Evolutionary conservation across 495 filamentous ascomycete genomes (phyloP).

Genomic region (Cercophora samala): DNA sequence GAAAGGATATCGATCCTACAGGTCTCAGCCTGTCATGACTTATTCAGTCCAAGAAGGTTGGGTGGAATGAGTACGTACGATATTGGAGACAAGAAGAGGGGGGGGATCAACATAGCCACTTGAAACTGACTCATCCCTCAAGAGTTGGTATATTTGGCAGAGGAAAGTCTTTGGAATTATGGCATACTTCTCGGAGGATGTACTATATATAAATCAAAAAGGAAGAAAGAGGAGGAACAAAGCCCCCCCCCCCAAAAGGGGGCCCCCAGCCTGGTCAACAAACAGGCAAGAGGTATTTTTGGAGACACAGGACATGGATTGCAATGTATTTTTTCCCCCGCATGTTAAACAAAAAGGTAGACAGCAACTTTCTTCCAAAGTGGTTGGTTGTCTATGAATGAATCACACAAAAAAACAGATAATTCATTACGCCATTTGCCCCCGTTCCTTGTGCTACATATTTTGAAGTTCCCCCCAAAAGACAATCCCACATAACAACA

Average conservation of each 20-base stretch:
- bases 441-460: background rate
- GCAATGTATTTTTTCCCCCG: background rate
- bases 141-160: no score
- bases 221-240: background rate
- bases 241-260: background rate
- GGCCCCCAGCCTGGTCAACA: background rate
- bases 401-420: conserved; percentile 9
- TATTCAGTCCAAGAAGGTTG: no score
- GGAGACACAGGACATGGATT: conserved; percentile 4
- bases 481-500: background rate
- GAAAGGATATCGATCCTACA: background rate
- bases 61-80: no score
- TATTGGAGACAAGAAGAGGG: background rate
- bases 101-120: background rate
- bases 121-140: no score
- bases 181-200: background rate
- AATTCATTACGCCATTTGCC: conserved; percentile 1
- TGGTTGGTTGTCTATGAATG: conserved; percentile 10
- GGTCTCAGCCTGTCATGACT: no score
- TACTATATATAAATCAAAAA: no score
- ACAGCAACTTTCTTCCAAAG: background rate
- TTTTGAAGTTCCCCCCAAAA: background rate
- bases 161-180: background rate
- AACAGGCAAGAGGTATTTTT: background rate
- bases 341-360: background rate